A percentile compares a stretch with the other conserved stretches of the same genome.
phyloP scores from a whole-genome alignment of 441 rosid genomes.

The Populus hybrid region DNA sequence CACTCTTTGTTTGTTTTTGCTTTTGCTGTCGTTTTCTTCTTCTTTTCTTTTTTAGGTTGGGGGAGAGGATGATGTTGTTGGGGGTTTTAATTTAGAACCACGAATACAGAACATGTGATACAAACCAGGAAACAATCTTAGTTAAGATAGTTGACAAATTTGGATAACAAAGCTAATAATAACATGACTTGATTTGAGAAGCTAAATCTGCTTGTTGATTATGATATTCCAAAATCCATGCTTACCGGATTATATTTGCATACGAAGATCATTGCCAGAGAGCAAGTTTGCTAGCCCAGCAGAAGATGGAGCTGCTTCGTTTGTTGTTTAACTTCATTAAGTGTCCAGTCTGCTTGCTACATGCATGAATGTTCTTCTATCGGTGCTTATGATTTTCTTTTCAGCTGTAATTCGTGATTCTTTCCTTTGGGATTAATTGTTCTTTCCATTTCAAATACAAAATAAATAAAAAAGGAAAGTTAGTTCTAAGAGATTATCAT shows the following conservation, averaged over 20 bases:
- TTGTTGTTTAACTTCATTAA: neutral
- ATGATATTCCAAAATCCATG: neutral
- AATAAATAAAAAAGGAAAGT: too few species aligned
- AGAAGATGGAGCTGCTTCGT: neutral
- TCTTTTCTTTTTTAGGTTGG: too few species aligned
- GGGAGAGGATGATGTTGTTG: too few species aligned
- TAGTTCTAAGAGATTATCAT: too few species aligned
- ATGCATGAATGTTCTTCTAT: neutral
- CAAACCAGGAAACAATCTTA: neutral
- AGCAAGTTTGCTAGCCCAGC: slow-evolving; percentile 5
- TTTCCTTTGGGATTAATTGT: too few species aligned
- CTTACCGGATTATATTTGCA: neutral
- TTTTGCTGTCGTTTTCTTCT: too few species aligned
- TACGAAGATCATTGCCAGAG: neutral
- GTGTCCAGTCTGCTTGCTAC: neutral
- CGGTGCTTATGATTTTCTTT: neutral
- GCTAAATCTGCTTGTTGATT: neutral
- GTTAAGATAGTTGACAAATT: neutral
- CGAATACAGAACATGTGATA: too few species aligned
- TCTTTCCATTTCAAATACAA: too few species aligned
- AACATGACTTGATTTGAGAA: neutral
- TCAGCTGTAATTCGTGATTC: too few species aligned
- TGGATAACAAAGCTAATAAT: neutral
- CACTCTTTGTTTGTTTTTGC: too few species aligned
- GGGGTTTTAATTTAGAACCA: too few species aligned